phyloP scores from a whole-genome alignment of 2,329 filamentous ascomycete genomes.

The Fusarium drepaniforme region DNA sequence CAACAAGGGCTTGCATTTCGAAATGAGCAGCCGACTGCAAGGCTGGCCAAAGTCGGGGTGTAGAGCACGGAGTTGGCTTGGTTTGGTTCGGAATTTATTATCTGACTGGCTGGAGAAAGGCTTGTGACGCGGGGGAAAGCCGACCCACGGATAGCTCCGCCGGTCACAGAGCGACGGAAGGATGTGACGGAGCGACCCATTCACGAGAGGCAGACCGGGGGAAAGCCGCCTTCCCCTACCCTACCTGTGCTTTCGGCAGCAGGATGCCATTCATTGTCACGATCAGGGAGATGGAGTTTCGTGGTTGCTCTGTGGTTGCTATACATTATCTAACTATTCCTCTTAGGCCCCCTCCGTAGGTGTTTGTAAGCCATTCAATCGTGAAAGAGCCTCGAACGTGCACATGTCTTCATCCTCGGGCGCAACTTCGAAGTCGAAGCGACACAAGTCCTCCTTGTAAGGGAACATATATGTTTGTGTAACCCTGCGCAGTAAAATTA shows the following conservation, averaged over 20 bases:
- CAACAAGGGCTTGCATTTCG: not conserved
- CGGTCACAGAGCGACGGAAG: too few species aligned
- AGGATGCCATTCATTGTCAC: not conserved
- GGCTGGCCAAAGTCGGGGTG: not conserved
- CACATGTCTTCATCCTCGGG: constrained; percentile 18
- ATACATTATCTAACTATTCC: not conserved
- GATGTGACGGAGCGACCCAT: too few species aligned
- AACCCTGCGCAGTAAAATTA: not conserved
- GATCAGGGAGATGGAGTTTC: not conserved
- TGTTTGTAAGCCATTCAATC: not conserved
- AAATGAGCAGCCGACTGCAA: not conserved
- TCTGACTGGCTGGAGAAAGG: not conserved
- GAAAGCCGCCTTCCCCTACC: too few species aligned
- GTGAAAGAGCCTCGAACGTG: not conserved
- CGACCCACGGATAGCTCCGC: not conserved
- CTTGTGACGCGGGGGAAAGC: not conserved
- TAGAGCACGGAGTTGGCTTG: not conserved
- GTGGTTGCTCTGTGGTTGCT: not conserved
- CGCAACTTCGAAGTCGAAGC: constrained; percentile 19
- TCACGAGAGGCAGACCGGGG: too few species aligned
- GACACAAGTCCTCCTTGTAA: constrained; percentile 21
- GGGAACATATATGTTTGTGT: constrained; percentile 24
- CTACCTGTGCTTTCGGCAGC: not conserved
- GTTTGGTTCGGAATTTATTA: not conserved
- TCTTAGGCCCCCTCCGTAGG: not conserved